A percentile compares a stretch with the other conserved stretches of the same genome.
Conservation (phyloP, 257 asterid species). For the Solanum chilense region DNA sequence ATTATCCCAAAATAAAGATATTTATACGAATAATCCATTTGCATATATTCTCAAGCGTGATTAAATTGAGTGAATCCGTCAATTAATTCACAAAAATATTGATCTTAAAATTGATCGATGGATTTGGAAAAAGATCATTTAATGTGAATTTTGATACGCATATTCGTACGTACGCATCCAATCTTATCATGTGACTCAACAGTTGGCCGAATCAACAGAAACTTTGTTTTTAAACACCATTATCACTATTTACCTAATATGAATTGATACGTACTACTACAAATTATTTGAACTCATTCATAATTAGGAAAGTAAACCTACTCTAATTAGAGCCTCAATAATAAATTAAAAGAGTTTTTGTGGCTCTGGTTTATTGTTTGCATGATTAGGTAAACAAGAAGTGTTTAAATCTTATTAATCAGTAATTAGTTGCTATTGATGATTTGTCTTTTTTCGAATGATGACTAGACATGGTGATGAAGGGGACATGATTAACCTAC, state of each 20-base stretch:
- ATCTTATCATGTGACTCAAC: not conserved
- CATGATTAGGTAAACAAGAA: not conserved
- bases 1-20: fast-evolving
- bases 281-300: not conserved
- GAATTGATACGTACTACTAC: not conserved
- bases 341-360: not conserved
- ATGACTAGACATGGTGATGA: not conserved
- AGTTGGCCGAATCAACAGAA: not conserved
- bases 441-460: not conserved
- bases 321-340: not conserved
- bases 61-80: not conserved
- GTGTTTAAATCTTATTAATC: not conserved
- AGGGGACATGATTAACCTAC: not conserved
- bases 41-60: not conserved
- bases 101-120: not conserved
- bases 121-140: not conserved
- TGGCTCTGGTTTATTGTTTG: not conserved
- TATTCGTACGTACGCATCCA: not conserved
- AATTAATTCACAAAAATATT: too few species aligned
- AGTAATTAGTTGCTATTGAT: not conserved
- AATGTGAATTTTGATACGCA: not conserved
- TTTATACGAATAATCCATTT: too few species aligned
- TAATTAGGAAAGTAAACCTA: not conserved
- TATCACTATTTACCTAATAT: not conserved
- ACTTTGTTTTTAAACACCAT: not conserved